phyloP scores from a whole-genome alignment of 495 filamentous ascomycete species.

The Talaromyces thailandensis region DNA sequence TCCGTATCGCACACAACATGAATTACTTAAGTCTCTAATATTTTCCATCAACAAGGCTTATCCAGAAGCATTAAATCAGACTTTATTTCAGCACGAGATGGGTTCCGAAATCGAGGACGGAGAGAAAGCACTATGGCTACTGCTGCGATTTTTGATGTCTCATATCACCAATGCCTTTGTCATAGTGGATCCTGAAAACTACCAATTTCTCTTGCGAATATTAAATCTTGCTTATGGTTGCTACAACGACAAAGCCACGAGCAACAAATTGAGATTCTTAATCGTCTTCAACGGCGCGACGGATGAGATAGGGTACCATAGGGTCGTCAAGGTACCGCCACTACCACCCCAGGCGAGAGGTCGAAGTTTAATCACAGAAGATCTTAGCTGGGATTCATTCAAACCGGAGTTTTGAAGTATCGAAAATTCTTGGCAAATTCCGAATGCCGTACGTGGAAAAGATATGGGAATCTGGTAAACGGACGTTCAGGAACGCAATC shows the following conservation, averaged over 20 bases:
- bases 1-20: neutral
- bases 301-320: neutral
- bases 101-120: neutral
- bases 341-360: neutral
- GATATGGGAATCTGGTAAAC: too few species aligned
- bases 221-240: neutral
- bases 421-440: too few species aligned
- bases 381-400: too few species aligned
- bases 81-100: neutral
- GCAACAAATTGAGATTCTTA: neutral
- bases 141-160: neutral
- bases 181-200: neutral
- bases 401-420: too few species aligned
- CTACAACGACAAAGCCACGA: neutral
- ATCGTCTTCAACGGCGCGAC: neutral
- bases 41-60: neutral
- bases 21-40: neutral
- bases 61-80: neutral
- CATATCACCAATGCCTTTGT: neutral
- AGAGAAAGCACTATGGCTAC: neutral
- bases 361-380: too few species aligned
- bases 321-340: neutral
- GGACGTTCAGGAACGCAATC: too few species aligned
- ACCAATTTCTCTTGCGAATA: neutral
- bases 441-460: too few species aligned